A percentile compares a stretch with the other conserved stretches of the same genome.
Conservation (phyloP, 345 rosid species). For the Citrus mangshanensis region DNA sequence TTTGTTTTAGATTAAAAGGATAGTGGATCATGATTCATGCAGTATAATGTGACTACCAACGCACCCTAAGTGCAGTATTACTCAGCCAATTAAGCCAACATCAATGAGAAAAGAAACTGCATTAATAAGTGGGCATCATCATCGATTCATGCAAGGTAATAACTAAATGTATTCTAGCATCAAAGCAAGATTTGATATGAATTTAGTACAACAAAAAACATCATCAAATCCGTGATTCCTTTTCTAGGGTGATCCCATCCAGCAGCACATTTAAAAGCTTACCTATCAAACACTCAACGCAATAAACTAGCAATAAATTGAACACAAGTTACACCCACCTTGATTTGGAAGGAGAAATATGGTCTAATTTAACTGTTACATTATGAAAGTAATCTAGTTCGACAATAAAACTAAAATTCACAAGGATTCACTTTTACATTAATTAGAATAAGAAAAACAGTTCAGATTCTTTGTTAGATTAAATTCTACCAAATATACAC, state of each 20-base stretch:
- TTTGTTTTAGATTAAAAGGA: no score
- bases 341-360: no score
- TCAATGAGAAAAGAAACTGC: no score
- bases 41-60: no score
- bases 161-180: background rate
- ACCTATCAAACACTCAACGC: background rate
- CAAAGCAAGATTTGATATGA: background rate
- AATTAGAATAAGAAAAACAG: background rate
- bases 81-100: background rate
- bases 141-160: background rate
- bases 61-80: no score
- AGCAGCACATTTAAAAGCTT: background rate
- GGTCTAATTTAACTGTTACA: background rate
- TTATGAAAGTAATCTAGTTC: background rate
- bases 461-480: background rate
- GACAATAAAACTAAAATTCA: background rate
- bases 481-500: no score
- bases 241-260: background rate
- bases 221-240: background rate
- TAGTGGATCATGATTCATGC: no score
- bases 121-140: background rate
- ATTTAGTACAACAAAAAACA: background rate
- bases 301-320: background rate
- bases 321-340: background rate
- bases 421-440: background rate